Base-by-base conservation (phyloP, 1,139 yeast species). In the Hyphopichia khmerensis region DNA sequence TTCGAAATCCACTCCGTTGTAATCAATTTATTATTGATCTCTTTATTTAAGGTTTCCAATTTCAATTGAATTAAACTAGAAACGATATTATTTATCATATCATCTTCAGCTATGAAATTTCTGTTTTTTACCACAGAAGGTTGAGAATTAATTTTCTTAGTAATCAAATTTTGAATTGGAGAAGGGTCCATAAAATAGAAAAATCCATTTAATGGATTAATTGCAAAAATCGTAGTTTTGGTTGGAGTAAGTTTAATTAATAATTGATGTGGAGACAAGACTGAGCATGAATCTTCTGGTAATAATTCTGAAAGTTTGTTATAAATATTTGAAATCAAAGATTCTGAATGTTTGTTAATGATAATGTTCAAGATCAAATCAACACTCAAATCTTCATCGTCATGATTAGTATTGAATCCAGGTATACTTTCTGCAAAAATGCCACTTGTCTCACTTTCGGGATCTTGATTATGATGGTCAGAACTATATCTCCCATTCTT, bases 1-100 rank as follows among this genome's bases (percentile, higher is more conserved):
- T 80, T 80, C 35, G 72, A 67, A 16, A 82, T 73, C 91, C 91
- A 85, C 36, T 82, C 87, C 0, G 86, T 79, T 4, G 86, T 82
- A 34, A 72, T 69, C 49, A 83, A 67, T 64, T 79, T 76, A 38
- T 76, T 75, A 33, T 75, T 67, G 26, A 84, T 60, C 35, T 81
- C 79, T 30, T 71, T 70, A 18, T 75, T 69, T 44, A 78, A 77
- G 21, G 79, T 77, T 39, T 80, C 82, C 40, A 84, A 59, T 49
- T 80, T 77, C 40, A 84, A 56, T 36, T 65, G 73, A 9, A 74
- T 53, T 42, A 80, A 55, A 46, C 62, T 62, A 48, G 70, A 55
- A 48, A 77, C 61, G 45, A 72, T 61, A 40, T 55, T 55, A n/a
- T 52, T 49, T 11, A 67, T 55, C 59, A 72, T 59, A 27, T 62